A percentile compares a stretch with the other conserved stretches of the same genome.
These are phyloP conservation scores for Alternaria brassicicola DNA, from an alignment of 2,329 filamentous ascomycete genomes.

Conservation along the genomic window DNA sequence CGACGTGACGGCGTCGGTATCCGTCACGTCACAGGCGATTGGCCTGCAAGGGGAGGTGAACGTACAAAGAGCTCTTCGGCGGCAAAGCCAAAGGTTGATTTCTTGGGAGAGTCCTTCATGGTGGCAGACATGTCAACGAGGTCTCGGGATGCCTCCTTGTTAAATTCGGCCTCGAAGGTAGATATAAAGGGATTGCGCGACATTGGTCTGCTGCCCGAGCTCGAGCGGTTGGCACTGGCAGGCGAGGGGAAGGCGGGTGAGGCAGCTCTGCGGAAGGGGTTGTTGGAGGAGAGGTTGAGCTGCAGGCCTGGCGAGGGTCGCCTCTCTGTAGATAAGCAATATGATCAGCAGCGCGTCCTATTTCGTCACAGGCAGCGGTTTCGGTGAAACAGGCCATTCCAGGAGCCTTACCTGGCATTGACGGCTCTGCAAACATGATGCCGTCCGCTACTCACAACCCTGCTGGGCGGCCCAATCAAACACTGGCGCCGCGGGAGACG, in stretches of 20 bases:
- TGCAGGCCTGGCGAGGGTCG: constrained; percentile 62
- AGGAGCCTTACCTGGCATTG: constrained; percentile 50
- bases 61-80: constrained; percentile 80
- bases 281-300: constrained; percentile 74
- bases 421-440: constrained; percentile 52
- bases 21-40: constrained; percentile 15
- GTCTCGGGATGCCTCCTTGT: constrained; percentile 43
- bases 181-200: constrained; percentile 81
- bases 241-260: constrained; percentile 57
- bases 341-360: constrained; percentile 32
- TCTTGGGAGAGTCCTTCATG: constrained; percentile 53
- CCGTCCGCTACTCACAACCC: constrained; percentile 40
- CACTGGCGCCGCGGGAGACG: constrained; percentile 30
- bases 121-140: constrained; percentile 48
- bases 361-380: constrained; percentile 39
- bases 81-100: constrained; percentile 54
- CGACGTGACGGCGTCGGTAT: constrained; percentile 22
- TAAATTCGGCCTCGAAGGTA: constrained; percentile 53
- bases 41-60: constrained; percentile 41
- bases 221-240: constrained; percentile 50
- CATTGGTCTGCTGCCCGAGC: constrained; percentile 67
- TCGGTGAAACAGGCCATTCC: constrained; percentile 45
- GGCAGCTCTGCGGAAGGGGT: constrained; percentile 75
- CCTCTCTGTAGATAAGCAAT: constrained; percentile 48
- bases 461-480: constrained; percentile 43